Evolutionary conservation across 106 monocot species (phyloP).

Genomic region (Platanthera zijinensis): DNA sequence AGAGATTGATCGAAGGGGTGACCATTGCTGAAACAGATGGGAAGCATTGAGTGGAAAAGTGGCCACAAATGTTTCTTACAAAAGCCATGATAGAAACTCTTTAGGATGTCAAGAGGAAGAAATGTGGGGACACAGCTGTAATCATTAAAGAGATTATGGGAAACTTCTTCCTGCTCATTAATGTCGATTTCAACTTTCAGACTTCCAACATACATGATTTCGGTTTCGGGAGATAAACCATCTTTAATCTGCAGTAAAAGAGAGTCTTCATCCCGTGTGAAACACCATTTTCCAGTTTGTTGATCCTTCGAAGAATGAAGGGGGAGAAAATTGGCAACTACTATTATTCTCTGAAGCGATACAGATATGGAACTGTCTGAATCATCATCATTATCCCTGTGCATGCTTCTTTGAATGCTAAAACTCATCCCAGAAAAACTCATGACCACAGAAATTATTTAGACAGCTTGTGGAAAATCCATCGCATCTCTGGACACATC

Average conservation of each 20-base stretch:
- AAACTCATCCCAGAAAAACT: neutral
- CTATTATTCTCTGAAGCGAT: conserved; percentile 28
- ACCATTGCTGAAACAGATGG: conserved; percentile 31
- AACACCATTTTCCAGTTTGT: conserved; percentile 25
- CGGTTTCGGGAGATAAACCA: conserved; percentile 28
- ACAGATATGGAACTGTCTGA: conserved; percentile 1
- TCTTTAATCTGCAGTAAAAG: conserved; percentile 42
- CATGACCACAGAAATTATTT: neutral
- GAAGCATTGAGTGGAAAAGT: conserved; percentile 84
- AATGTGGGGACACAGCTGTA: conserved; percentile 75
- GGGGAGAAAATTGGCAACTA: conserved; percentile 46
- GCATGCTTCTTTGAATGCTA: neutral
- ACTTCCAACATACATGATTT: conserved; percentile 52
- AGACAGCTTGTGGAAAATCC: neutral
- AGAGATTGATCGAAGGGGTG: conserved; percentile 31
- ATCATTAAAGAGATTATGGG: conserved; percentile 46
- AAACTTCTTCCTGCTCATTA: conserved; percentile 60
- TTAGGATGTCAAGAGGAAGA: conserved; percentile 32
- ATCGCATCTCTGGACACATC: neutral
- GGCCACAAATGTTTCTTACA: conserved; percentile 89
- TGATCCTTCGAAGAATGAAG: conserved; percentile 19
- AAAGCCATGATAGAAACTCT: conserved; percentile 65
- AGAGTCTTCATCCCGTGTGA: conserved; percentile 50
- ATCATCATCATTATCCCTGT: conserved; percentile 1
- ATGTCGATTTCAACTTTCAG: conserved; percentile 41